Base-by-base conservation (phyloP, 169 alveolate genomes). In the Theileria parva region DNA sequence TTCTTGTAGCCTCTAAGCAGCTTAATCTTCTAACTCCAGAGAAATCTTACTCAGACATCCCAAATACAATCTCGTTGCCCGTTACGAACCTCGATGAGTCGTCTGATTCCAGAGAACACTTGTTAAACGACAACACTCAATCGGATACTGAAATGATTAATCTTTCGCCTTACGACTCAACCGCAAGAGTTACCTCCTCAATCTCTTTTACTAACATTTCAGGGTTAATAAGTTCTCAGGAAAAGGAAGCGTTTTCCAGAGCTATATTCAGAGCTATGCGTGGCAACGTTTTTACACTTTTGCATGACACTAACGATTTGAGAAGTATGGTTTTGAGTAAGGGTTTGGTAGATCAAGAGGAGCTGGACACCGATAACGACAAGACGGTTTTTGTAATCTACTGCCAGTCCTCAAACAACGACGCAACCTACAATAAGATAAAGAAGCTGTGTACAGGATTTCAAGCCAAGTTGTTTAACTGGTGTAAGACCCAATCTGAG, bases 191-290 rank as follows among this genome's bases (percentile, higher is more conserved):
- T 1, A 19, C 85, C 1, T 87, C 93, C 3, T 86, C 86, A n/a
- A 73, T 91, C 76, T 86, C 93, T 79, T 92, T 95, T 77, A 92
- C 95, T 11, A 92, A 90, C 71, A 88, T 95, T 48, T 95, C 97
- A 21, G 99, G 99, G 0, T 95, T 97, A 7, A 93, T 97, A 37
- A 89, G 94, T 28, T 92, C 93, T 39, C 95, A 89, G 48, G 99
- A 97, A 67, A 91, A 95, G 76, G 93, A 88, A 68, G 93, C 97
- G 59, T 97, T 97, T 83, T 95, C 98, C 61, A 92, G 99, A 72
- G 94, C 98, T 60, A 87, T 98, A 5, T 97, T 98, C 91, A 94
- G 99, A 81, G 96, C 98, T 0, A 95, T 99, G 68, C 87, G 99
- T 67, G 99, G 99, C 2, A 98, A 97, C 69, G 97, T 98, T 32